phyloP scores from a whole-genome alignment of 192 early-diverging fungal species.

The Oehlia diaphana region DNA sequence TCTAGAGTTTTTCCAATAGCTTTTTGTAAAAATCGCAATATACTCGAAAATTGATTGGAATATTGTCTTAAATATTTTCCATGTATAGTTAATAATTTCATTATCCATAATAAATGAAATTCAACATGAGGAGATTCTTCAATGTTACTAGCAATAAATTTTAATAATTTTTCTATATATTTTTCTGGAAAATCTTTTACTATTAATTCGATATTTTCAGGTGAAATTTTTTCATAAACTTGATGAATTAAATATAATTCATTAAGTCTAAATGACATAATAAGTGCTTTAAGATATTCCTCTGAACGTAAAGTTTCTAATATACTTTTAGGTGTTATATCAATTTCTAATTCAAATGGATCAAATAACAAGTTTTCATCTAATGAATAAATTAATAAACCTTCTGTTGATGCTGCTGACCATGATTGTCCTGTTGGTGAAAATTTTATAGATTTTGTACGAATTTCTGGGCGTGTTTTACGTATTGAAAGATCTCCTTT shows the following conservation, averaged over 20 bases:
- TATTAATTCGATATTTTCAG: slow-evolving; percentile 70
- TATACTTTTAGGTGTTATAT: slow-evolving; percentile 90
- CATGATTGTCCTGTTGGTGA: slow-evolving; percentile 93
- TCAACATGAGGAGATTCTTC: slow-evolving; percentile 84
- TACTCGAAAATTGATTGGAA: slow-evolving; percentile 63
- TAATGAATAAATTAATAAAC: slow-evolving; percentile 91
- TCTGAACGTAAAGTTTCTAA: slow-evolving; percentile 67
- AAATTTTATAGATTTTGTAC: slow-evolving; percentile 86
- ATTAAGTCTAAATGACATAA: slow-evolving; percentile 94
- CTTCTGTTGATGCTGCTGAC: slow-evolving; percentile 96
- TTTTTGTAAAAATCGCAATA: slow-evolving; percentile 82
- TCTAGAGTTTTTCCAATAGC: slow-evolving; percentile 54
- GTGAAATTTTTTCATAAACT: slow-evolving; percentile 81
- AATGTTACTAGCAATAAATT: slow-evolving; percentile 77
- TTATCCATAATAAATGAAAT: slow-evolving; percentile 86
- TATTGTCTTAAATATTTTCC: slow-evolving; percentile 70
- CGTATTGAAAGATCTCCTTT: slow-evolving; percentile 83
- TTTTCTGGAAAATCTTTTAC: slow-evolving; percentile 81
- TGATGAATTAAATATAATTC: slow-evolving; percentile 74
- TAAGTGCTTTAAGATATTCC: slow-evolving; percentile 85
- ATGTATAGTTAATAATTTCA: slow-evolving; percentile 72
- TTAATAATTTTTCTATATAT: slow-evolving; percentile 83
- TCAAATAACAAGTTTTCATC: slow-evolving; percentile 94
- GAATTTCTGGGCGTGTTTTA: slow-evolving; percentile 73
- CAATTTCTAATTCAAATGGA: slow-evolving; percentile 96